These are phyloP conservation scores for Syzygium syzygioides DNA, from an alignment of 441 rosid genomes.

Conservation along the genomic window DNA sequence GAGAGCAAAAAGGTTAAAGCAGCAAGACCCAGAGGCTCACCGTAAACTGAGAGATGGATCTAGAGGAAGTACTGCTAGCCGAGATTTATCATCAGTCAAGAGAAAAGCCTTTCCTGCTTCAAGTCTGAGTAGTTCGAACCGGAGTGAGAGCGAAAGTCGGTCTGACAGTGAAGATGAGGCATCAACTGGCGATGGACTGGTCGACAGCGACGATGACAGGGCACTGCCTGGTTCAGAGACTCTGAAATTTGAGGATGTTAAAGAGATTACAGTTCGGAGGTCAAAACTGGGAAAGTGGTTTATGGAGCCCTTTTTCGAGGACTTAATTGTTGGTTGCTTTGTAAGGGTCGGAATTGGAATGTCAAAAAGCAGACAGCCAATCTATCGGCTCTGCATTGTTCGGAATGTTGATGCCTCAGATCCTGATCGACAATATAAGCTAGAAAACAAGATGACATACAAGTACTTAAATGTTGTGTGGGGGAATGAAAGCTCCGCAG, in stretches of 20 bases:
- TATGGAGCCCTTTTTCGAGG: conserved; percentile 99
- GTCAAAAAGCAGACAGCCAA: conserved; percentile 58
- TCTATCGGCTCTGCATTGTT: conserved; percentile 85
- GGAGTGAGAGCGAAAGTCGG: conserved; percentile 75
- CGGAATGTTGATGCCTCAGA: conserved; percentile 88
- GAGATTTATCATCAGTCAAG: conserved; percentile 61
- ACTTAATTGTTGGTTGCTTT: conserved; percentile 89
- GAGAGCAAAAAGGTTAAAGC: conserved; percentile 88
- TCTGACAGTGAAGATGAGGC: conserved; percentile 89
- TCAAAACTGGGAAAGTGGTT: conserved; percentile 94
- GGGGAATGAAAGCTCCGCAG: conserved; percentile 91
- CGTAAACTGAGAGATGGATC: conserved; percentile 74
- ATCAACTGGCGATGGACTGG: conserved; percentile 71
- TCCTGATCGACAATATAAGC: conserved; percentile 68
- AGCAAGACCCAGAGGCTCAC: conserved; percentile 84
- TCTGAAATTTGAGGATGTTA: conserved; percentile 72
- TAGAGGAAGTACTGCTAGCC: conserved; percentile 50
- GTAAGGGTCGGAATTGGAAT: conserved; percentile 92
- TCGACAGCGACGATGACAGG: conserved; percentile 87
- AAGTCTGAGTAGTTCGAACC: conserved; percentile 75
- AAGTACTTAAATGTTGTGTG: conserved; percentile 82
- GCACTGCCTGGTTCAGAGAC: conserved; percentile 42
- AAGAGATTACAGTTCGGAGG: conserved; percentile 78
- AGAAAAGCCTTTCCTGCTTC: conserved; percentile 50
- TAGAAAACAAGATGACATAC: conserved; percentile 71